These are phyloP conservation scores for Colletotrichum camelliae DNA, from an alignment of 2,329 filamentous ascomycete genomes.

Conservation along the genomic window DNA sequence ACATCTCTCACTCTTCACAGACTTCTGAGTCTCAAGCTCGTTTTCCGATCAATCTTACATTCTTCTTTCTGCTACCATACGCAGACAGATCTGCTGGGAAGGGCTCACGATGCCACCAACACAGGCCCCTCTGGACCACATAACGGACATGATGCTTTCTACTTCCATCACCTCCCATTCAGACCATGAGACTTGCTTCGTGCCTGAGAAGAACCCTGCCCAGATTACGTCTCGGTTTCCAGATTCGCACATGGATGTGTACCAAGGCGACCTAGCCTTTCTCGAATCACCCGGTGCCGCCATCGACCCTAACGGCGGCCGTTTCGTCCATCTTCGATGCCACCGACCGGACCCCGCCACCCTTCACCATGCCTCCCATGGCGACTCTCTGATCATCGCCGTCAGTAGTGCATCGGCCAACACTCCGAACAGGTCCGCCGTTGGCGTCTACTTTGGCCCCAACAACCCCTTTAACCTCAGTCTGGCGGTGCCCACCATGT, in stretches of 20 bases:
- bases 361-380: background rate
- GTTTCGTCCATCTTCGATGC: background rate
- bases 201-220: no score
- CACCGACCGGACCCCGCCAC: rapidly evolving
- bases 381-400: background rate
- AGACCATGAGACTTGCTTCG: background rate
- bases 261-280: background rate
- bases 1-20: background rate
- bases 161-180: rapidly evolving
- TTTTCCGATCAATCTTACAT: background rate
- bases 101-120: rapidly evolving
- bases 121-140: rapidly evolving
- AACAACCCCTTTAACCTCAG: background rate
- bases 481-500: rapidly evolving
- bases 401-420: background rate
- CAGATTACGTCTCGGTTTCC: background rate
- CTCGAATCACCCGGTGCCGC: background rate
- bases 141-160: rapidly evolving
- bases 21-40: background rate
- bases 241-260: background rate
- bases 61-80: background rate
- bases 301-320: rapidly evolving
- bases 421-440: rapidly evolving
- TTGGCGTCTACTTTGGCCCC: background rate
- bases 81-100: background rate